These are phyloP conservation scores for Globisporangium iwayamae DNA, from an alignment of 352 stramenopile genomes.

Conservation along the genomic window DNA sequence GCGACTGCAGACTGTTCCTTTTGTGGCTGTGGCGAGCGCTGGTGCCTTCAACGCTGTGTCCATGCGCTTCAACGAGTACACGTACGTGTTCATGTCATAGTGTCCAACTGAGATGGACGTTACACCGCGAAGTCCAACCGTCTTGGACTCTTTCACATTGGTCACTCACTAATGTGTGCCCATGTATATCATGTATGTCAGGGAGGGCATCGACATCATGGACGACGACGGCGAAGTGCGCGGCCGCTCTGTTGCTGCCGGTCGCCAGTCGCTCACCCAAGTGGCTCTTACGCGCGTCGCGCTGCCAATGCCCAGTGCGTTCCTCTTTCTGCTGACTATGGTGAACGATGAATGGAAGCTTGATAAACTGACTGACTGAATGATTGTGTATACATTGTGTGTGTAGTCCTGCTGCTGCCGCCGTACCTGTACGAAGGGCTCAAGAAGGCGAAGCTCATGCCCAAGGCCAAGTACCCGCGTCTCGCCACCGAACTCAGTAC, in stretches of 20 bases:
- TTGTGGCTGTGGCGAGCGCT: conserved; percentile 76
- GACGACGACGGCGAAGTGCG: conserved; percentile 75
- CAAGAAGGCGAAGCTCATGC: conserved; percentile 74
- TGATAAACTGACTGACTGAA: conserved; percentile 2
- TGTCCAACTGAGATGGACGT: not conserved
- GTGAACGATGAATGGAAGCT: not conserved
- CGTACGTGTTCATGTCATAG: conserved; percentile 32
- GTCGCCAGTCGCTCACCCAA: conserved; percentile 75
- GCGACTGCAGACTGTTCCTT: conserved; percentile 68
- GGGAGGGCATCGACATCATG: conserved; percentile 82
- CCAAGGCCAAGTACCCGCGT: conserved; percentile 62
- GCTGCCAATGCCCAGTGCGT: conserved; percentile 75
- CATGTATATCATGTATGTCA: conserved; percentile 12
- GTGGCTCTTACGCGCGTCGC: conserved; percentile 77
- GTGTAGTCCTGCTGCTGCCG: conserved; percentile 69
- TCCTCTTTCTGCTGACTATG: not conserved
- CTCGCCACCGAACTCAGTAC: conserved; percentile 73
- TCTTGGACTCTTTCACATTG: not conserved
- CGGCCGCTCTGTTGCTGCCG: conserved; percentile 72
- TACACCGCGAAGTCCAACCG: too few species aligned
- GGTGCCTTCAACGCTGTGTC: conserved; percentile 86
- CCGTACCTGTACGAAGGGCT: conserved; percentile 79
- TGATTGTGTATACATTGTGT: not conserved
- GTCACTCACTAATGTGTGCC: not conserved
- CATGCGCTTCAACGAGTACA: conserved; percentile 85